These are phyloP conservation scores for Backusella morwellensis DNA, from an alignment of 192 early-diverging fungal genomes.

Conservation along the genomic window DNA sequence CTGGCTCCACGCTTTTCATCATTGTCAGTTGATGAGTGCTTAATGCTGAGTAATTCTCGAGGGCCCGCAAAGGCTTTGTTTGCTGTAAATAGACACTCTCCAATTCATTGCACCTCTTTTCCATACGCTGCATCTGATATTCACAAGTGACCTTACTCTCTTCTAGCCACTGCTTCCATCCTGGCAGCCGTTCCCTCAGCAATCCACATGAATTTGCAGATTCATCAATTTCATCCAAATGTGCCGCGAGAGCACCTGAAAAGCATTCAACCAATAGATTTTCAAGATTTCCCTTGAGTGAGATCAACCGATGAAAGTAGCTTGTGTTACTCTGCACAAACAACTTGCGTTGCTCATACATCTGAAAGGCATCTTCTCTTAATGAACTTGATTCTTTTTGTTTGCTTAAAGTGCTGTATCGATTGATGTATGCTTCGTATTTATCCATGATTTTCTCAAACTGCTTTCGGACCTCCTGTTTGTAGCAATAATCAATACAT, in stretches of 20 bases:
- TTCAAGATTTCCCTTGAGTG: slow-evolving; percentile 53
- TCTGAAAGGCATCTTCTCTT: slow-evolving; percentile 68
- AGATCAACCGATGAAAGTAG: slow-evolving; percentile 52
- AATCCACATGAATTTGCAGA: slow-evolving; percentile 31
- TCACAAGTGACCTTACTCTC: slow-evolving; percentile 37
- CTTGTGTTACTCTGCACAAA: slow-evolving; percentile 55
- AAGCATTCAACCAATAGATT: slow-evolving; percentile 50
- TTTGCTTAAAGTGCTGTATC: slow-evolving; percentile 56
- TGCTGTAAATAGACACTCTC: slow-evolving; percentile 27
- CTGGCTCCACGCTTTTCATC: not conserved
- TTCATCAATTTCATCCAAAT: slow-evolving; percentile 42
- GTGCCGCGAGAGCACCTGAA: slow-evolving; percentile 37
- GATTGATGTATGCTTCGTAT: slow-evolving; percentile 62
- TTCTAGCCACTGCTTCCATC: slow-evolving; percentile 35
- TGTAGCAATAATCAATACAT: not conserved
- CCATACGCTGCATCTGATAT: slow-evolving; percentile 24
- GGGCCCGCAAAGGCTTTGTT: slow-evolving; percentile 16
- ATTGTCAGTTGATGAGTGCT: not conserved
- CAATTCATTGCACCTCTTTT: slow-evolving; percentile 21
- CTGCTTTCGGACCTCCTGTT: slow-evolving; percentile 39
- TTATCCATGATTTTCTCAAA: slow-evolving; percentile 50
- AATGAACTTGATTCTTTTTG: slow-evolving; percentile 67
- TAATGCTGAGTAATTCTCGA: slow-evolving; percentile 17
- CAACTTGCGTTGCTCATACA: slow-evolving; percentile 63
- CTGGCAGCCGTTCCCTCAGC: slow-evolving; percentile 37